Base-by-base conservation (phyloP, 2,329 filamentous ascomycete genomes). In the Aureobasidium sp. region DNA sequence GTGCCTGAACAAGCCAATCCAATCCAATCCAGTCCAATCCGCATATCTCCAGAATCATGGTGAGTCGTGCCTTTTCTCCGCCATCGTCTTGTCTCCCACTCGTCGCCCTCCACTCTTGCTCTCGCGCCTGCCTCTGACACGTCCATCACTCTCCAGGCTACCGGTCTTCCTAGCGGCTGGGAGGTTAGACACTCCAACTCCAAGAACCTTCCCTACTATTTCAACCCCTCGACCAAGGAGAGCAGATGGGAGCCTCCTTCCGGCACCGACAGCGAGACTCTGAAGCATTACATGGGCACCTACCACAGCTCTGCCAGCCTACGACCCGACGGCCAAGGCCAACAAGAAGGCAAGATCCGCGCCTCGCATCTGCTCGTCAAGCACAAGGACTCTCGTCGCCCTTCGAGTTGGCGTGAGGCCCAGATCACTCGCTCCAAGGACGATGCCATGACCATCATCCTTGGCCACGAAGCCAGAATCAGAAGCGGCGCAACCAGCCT, bases 181-280 rank as follows among this genome's bases (percentile, higher is more conserved):
- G 94, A 97, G 79, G 91, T 99, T 72, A 91, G 94, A 75, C 91
- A 95, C 79, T 96, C 91, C 76, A 96, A 97, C 81, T 96, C 91
- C 76, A 97, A 97, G 81, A 96, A 96, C 78, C 88, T 97, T 39
- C 94, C 94, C 40, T 99, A 99, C 82, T 99, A 97, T 81, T 97
- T 97, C 87, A 95, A 97, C 77, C 80, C 88, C 49, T 79, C 78
- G 68, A 90, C 91, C 66, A 93, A 92, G 75, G 86, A 91, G 73
- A 97, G 94, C 66, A 85, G 90, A 77, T 99, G 94, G 94, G 94
- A 97, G 73, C 93, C 94, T 3, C 94, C 94, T 9, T 75, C 84
- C 48, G 90, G 87, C 66, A 94, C 92, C 68, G 90, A 99, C 77
- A 89, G 89, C 62, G 91, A 97, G 69, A 91, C 89, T 77, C 85